Conservation (phyloP, 1,284 basidiomycete genomes). For the Ustilago shanxiensis region DNA sequence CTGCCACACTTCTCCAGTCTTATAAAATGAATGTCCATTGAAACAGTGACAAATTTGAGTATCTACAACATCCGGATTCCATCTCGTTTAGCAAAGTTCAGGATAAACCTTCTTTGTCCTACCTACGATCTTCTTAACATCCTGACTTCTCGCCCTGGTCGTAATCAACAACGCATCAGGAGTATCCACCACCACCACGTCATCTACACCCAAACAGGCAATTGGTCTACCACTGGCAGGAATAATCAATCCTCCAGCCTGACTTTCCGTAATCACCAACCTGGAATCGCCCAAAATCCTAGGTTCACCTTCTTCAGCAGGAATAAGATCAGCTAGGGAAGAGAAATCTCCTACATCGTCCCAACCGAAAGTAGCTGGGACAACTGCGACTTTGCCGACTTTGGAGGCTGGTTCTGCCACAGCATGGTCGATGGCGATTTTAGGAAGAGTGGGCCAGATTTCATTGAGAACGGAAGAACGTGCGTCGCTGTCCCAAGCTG, state of each 20-base stretch:
- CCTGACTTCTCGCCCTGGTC: constrained; percentile 67
- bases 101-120: constrained; percentile 65
- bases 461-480: constrained; percentile 50
- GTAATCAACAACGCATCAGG: constrained; percentile 68
- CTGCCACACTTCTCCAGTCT: neutral
- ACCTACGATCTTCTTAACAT: constrained; percentile 69
- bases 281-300: constrained; percentile 65
- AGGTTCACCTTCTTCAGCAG: constrained; percentile 69
- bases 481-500: constrained; percentile 61
- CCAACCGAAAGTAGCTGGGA: constrained; percentile 70
- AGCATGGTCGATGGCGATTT: constrained; percentile 70
- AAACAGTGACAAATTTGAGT: neutral
- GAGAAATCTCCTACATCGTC: constrained; percentile 70
- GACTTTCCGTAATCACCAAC: constrained; percentile 66
- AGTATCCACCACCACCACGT: constrained; percentile 69
- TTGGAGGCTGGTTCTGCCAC: constrained; percentile 69
- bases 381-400: constrained; percentile 67
- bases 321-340: constrained; percentile 66
- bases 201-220: constrained; percentile 69
- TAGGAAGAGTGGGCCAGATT: constrained; percentile 65
- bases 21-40: constrained; percentile 9
- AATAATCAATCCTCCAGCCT: constrained; percentile 67
- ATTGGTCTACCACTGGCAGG: constrained; percentile 65
- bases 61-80: too few relatives aligned
- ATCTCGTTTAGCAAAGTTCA: constrained; percentile 53